phyloP scores from a whole-genome alignment of 257 asterid genomes.

The Avicennia marina region DNA sequence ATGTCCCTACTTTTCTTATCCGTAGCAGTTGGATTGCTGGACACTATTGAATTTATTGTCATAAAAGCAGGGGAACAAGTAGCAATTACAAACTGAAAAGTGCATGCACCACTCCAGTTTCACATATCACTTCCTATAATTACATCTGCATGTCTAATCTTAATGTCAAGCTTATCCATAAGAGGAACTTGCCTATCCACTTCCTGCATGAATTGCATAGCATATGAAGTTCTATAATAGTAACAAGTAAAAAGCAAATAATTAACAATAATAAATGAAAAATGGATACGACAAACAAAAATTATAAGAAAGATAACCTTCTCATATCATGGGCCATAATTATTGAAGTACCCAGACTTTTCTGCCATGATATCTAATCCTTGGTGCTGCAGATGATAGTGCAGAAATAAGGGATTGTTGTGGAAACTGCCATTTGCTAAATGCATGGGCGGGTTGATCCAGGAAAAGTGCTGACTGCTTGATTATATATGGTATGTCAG shows the following conservation, averaged over 20 bases:
- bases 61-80: no score
- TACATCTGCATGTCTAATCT: slow-evolving; percentile 40
- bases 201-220: slow-evolving; percentile 48
- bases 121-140: no score
- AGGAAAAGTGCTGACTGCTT: no score
- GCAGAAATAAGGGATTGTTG: no score
- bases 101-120: no score
- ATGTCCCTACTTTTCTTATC: no score
- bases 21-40: no score
- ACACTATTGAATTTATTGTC: no score
- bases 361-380: slow-evolving; percentile 79
- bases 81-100: no score
- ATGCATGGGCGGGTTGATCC: no score
- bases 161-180: slow-evolving; percentile 90
- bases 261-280: neutral
- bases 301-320: slow-evolving; percentile 46
- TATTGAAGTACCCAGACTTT: slow-evolving; percentile 82
- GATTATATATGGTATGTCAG: no score
- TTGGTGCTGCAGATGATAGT: slow-evolving; percentile 54
- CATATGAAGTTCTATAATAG: slow-evolving; percentile 13
- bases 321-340: slow-evolving; percentile 91
- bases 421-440: no score
- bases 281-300: neutral
- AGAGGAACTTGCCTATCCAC: slow-evolving; percentile 92
- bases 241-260: slow-evolving; percentile 13